Evolutionary conservation across 2,329 filamentous ascomycete species (phyloP), one percentile per base, ranked within the genome.

Genomic region (Xylaria sp.): DNA sequence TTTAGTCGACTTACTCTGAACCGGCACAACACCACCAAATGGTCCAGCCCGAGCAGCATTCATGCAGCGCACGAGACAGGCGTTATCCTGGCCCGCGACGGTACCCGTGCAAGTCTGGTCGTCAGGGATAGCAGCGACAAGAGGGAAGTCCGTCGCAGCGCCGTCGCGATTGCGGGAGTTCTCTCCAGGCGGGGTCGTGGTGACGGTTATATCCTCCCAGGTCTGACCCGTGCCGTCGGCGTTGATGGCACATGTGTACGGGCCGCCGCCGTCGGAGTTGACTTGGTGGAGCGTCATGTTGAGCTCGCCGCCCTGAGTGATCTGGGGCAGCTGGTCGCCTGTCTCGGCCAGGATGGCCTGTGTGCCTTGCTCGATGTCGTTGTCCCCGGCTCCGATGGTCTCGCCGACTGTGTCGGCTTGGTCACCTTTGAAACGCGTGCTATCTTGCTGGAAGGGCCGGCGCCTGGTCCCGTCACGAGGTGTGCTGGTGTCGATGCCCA

Each of bases 231-330:
- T 89, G 65, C 82, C 89, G 66, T 89, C 88, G 65, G 82, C 79
- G 75, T 90, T 89, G 77, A 91, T 89, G 84, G 88, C 88, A 81
- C 89, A 90, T 7, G 82, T 86, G 80, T 90, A 91, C 1, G 89
- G 89, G 20, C 90, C 90, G 68, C 87, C 89, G 67, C 90, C 90
- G 73, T 92, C 90, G 46, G 83, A 83, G 80, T 91, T 91, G 78
- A 91, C 88, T 78, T 91, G 89, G 80, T 91, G 89, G 10, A 91
- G 82, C 1, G 88, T 91, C 84, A 91, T 90, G 73, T 81, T 81
- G 69, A 91, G 74, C 65, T 83, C 74, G 66, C 89, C 90, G 58
- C 89, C 89, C 0, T 82, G 74, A 7, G 82, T 83, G 73, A 91
- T 81, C 80, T 91, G 89, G 12, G 90, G 88, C 28, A 91, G 85